Conservation (phyloP, 345 rosid genomes). For the Arabis alpina region DNA sequence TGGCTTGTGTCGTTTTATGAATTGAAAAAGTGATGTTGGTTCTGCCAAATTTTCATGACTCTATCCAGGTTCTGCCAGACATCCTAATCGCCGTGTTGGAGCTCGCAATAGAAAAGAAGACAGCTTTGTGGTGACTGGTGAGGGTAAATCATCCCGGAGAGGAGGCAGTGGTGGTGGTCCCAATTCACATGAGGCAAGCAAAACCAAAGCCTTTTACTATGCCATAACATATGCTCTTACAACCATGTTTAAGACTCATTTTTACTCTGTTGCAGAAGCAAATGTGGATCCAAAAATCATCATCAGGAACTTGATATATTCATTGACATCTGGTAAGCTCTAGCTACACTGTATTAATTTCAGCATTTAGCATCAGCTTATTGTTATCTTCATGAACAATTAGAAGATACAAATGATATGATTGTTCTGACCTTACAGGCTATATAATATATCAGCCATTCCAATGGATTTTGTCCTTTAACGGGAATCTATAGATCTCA, state of each 20-base stretch:
- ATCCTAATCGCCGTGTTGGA: constrained; percentile 47
- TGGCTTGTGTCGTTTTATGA: constrained; percentile 6
- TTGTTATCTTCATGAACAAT: not conserved
- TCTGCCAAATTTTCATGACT: constrained; percentile 15
- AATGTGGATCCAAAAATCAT: constrained; percentile 81
- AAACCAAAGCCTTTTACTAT: constrained; percentile 9
- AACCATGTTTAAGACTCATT: constrained; percentile 21
- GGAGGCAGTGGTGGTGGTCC: constrained; percentile 53
- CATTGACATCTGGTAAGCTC: constrained; percentile 46
- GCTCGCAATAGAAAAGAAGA: constrained; percentile 51
- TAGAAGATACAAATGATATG: not conserved
- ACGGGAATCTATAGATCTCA: constrained; percentile 41
- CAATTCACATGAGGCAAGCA: constrained; percentile 64
- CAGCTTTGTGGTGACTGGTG: constrained; percentile 40
- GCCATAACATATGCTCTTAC: constrained; percentile 11
- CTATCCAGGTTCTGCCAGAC: constrained; percentile 52
- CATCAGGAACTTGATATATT: constrained; percentile 60
- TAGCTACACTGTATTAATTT: not conserved
- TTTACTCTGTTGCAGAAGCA: constrained; percentile 66
- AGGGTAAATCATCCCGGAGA: constrained; percentile 67
- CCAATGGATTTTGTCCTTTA: constrained; percentile 35
- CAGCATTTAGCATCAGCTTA: not conserved
- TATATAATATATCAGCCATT: constrained; percentile 33
- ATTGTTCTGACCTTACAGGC: constrained; percentile 37
- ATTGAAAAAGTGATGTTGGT: not conserved